Base-by-base conservation (phyloP, 805 yeast genomes). In the Wickerhamiella allomyrinae region DNA sequence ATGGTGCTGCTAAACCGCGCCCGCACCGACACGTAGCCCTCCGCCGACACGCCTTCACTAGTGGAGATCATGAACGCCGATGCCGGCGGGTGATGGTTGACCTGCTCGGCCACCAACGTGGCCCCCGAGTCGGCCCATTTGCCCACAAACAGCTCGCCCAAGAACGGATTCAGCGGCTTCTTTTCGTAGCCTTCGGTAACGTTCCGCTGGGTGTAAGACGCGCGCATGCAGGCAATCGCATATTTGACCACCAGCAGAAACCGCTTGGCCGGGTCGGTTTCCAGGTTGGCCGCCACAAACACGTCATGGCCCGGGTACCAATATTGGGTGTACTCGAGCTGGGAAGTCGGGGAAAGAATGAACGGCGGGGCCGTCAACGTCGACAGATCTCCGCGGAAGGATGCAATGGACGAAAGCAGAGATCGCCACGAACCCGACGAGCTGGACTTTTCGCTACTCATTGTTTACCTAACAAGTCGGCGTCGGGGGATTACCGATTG, bases 301-400 rank as follows among this genome's bases (percentile, higher is more conserved):
- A 86, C 68, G 48, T 83, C 89, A 19, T 87, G 86, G 56, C 84
- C 89, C 58, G 87, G 95, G 37, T 86, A 84, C 96, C 98, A 91
- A 65, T 84, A 91, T 60, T 84, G 89, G 19, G 95, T 81, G 63
- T 83, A 91, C 66, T 91, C 98, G 25, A 76, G 76, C 53, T 85
- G 69, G 2, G 96, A 87, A 5, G 82, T 78, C 20, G 95, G 85
- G 3, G 95, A 84, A 49, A 91, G 69, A 50, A 91, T 91, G 65
- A 89, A 91, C 7, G 97, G 96, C 15, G 98, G 98, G 3, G 98
- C 98, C 2, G 98, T 87, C 57, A 91, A 67, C 3, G 94, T 76
- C 15, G 95, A 84, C 48, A 91, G 67, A 59, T 91, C 98, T 35
- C 95, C 95, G 52, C 86, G 85, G 62, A 84, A 89, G 3, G 93